Base-by-base conservation (phyloP, 441 rosid species). In the Adansonia gregorii region DNA sequence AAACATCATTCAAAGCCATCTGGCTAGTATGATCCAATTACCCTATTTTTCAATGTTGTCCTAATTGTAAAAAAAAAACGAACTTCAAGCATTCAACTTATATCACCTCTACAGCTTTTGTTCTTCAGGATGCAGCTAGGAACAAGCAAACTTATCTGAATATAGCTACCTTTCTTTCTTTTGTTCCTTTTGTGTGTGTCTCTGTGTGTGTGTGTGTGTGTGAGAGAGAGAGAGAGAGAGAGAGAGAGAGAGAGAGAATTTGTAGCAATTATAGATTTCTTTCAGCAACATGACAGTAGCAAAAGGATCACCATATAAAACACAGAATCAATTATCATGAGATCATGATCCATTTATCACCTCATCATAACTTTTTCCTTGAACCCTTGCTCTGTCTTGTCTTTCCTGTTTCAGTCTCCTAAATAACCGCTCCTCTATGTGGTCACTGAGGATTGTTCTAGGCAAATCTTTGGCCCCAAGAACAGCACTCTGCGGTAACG, bases 381-480 rank as follows among this genome's bases (percentile, higher is more conserved):
- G 98, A 67, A 66, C 12, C 88, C 94, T 91, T 83, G 99, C 99
- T 85, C 99, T 89, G 15, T 97, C 98, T 68, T 51, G 88, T 79
- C 94, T 90, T 85, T 97, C 99, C 75, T 87, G 91, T 85, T 82
- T 94, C 84, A 97, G 86, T 83, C 78, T 94, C 89, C 61, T 90
- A 86, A 88, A 89, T 68, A 97, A 80, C 73, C 99, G 89, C 78
- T 91, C 94, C 83, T 97, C 99, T 86, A 97, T 94, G 72, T 94
- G 98, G 83, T 97, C 99, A 77, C 99, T 97, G 27, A 97, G 97
- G 75, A 91, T 89, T 70, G 99, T 97, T 81, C 90, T 88, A 9
- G 99, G 99, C 70, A 97, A 81, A 81, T 97, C 98, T 86, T 94
- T 97, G 69, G 99, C 99, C 79, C 99, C 99, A 82, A 97, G 94